These are phyloP conservation scores for Colletotrichum sansevieriae DNA, from an alignment of 2,329 filamentous ascomycete genomes.

Conservation along the genomic window DNA sequence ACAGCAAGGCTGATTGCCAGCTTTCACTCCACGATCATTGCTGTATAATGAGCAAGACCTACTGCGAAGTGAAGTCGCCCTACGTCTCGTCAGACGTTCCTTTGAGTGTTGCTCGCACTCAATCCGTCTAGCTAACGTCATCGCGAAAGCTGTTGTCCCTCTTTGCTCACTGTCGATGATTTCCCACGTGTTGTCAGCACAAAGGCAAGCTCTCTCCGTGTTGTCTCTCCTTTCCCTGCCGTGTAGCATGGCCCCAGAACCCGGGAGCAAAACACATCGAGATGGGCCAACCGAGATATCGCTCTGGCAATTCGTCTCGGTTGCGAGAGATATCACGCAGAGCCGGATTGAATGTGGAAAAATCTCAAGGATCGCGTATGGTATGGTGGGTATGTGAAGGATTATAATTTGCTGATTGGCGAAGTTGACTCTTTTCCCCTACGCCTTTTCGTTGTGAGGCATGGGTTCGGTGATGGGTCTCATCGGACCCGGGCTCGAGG, in stretches of 20 bases:
- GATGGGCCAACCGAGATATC: slow-evolving; percentile 5
- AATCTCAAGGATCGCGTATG: not conserved
- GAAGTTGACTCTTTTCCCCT: not conserved
- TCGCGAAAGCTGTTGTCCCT: too few relatives aligned
- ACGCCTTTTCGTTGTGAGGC: not conserved
- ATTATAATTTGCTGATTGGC: slow-evolving; percentile 3
- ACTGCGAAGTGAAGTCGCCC: too few relatives aligned
- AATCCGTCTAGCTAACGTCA: too few relatives aligned
- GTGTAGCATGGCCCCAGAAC: not conserved
- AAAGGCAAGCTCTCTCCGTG: not conserved
- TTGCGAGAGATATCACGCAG: not conserved
- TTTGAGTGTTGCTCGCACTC: too few relatives aligned
- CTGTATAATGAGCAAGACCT: too few relatives aligned
- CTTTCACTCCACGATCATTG: too few relatives aligned
- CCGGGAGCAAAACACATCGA: not conserved
- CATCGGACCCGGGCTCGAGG: slow-evolving; percentile 8
- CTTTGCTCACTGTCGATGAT: not conserved
- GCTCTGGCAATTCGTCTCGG: not conserved
- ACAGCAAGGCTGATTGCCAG: too few relatives aligned
- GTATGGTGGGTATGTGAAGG: not conserved
- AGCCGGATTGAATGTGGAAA: not conserved
- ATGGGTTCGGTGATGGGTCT: slow-evolving; percentile 1
- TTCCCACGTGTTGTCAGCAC: not conserved
- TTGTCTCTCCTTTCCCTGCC: not conserved
- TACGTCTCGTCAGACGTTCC: too few relatives aligned